phyloP scores from a whole-genome alignment of 2,329 filamentous ascomycete genomes.

The Botryotinia calthae region DNA sequence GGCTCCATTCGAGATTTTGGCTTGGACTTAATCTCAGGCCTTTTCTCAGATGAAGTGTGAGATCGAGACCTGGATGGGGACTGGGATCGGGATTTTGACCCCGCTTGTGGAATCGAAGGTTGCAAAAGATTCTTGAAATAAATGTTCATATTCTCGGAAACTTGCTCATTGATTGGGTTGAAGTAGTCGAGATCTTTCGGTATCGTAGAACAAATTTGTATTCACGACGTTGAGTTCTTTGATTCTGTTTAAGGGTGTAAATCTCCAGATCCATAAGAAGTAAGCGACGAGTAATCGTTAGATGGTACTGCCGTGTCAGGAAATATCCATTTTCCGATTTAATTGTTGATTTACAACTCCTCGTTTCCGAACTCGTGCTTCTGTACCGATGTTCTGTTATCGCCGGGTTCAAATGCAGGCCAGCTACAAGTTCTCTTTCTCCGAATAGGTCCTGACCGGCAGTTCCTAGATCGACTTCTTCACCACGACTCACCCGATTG shows the following conservation, averaged over 20 bases:
- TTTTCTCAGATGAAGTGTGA: neutral
- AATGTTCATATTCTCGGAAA: slow-evolving; percentile 10
- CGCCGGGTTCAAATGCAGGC: neutral
- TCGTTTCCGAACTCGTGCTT: neutral
- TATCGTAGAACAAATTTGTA: neutral
- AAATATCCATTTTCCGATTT: slow-evolving; percentile 11
- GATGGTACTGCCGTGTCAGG: slow-evolving; percentile 12
- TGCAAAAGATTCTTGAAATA: slow-evolving; percentile 16
- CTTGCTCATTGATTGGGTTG: neutral
- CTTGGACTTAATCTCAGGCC: neutral
- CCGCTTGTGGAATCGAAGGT: neutral
- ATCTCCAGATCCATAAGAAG: slow-evolving; percentile 12
- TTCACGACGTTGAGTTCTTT: slow-evolving; percentile 1
- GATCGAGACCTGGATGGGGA: neutral
- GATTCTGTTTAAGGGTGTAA: neutral
- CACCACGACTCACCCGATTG: slow-evolving; percentile 3
- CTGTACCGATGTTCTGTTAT: neutral
- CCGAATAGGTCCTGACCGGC: slow-evolving; percentile 1
- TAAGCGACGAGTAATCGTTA: neutral
- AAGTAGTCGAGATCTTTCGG: neutral
- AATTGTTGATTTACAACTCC: neutral
- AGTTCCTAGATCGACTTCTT: slow-evolving; percentile 5
- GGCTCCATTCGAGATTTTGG: neutral
- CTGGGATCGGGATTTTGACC: neutral
- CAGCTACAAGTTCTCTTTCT: neutral